These are phyloP conservation scores for Tuber calosporum DNA, from an alignment of 495 filamentous ascomycete genomes.

Conservation along the genomic window DNA sequence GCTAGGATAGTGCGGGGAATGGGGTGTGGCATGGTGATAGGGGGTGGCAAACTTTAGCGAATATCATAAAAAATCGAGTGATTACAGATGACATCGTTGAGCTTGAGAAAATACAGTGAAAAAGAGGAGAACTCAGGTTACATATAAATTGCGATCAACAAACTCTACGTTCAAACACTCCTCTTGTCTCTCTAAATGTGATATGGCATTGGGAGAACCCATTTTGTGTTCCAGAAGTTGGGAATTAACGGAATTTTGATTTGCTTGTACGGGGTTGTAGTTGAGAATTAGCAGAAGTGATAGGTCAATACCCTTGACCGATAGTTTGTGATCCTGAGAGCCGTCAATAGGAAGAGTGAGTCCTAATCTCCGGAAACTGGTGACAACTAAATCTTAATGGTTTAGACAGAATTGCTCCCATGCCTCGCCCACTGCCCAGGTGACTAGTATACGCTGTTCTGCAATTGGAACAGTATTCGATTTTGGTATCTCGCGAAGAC, in stretches of 20 bases:
- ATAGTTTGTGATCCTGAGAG: slow-evolving; percentile 9
- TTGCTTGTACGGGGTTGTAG: neutral
- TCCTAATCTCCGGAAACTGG: slow-evolving; percentile 11
- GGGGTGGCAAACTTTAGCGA: no score
- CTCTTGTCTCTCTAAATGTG: no score
- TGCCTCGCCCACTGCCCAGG: slow-evolving; percentile 6
- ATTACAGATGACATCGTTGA: no score
- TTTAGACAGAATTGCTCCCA: slow-evolving; percentile 14
- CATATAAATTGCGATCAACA: no score
- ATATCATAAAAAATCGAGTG: no score
- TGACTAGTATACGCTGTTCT: slow-evolving; percentile 6
- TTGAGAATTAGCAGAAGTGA: neutral
- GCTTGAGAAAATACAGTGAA: no score
- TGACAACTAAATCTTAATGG: slow-evolving; percentile 4
- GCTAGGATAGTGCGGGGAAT: no score
- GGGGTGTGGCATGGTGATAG: no score
- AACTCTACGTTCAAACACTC: no score
- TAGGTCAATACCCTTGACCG: slow-evolving; percentile 11
- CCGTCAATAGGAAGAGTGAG: slow-evolving; percentile 17
- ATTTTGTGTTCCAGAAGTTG: no score
- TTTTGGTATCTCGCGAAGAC: neutral
- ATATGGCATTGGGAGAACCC: no score
- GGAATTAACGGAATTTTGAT: neutral
- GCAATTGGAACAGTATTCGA: neutral
- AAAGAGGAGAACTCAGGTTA: no score